Conservation (phyloP, 306 rosid species). For the Sicyos baderoa region DNA sequence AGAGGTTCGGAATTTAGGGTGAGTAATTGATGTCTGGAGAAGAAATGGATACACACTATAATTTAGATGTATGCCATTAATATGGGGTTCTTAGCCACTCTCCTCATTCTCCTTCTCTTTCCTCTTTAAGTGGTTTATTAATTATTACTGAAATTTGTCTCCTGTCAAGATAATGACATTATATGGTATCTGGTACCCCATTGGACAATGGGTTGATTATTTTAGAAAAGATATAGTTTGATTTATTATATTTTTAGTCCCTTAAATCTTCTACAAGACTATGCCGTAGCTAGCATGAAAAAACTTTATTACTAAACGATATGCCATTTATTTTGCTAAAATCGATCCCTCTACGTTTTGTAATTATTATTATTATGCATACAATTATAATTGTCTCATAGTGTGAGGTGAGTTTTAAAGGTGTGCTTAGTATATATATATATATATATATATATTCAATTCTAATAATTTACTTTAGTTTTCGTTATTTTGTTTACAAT, state of each 20-base stretch:
- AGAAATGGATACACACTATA: neutral
- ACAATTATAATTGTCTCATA: no score
- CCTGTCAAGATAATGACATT: neutral
- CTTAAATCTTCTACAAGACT: no score
- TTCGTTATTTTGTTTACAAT: no score
- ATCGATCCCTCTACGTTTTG: no score
- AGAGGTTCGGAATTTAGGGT: neutral
- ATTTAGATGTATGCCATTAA: slow-evolving; percentile 2
- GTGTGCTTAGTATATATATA: no score
- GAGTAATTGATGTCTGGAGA: neutral
- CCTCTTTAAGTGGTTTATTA: no score
- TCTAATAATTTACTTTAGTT: no score
- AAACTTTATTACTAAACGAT: neutral
- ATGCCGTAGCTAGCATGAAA: neutral
- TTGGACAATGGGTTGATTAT: neutral
- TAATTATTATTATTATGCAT: no score
- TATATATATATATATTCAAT: no score
- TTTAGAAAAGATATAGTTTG: neutral
- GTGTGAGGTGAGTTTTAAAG: no score
- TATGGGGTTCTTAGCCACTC: neutral
- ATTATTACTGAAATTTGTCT: neutral
- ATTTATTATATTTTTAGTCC: neutral
- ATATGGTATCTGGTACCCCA: neutral
- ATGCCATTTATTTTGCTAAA: no score
- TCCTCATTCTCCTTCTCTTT: no score